Evolutionary conservation across 2,329 filamentous ascomycete genomes (phyloP).

Genomic region (Tympanopsis confertula): DNA sequence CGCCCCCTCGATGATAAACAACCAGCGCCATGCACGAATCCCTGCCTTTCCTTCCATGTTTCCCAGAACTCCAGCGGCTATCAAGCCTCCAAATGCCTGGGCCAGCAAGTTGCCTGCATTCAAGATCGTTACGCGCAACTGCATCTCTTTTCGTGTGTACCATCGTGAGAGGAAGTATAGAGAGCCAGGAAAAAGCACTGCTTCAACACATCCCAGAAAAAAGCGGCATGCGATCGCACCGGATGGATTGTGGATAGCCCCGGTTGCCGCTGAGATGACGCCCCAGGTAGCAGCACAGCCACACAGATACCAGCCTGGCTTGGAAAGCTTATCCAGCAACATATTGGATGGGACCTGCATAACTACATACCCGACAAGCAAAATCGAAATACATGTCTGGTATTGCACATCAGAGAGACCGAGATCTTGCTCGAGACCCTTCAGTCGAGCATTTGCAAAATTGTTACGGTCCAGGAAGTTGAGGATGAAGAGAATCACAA

Average conservation of each 20-base stretch:
- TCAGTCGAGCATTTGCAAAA: slow-evolving; percentile 35
- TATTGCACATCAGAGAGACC: slow-evolving; percentile 29
- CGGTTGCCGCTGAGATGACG: slow-evolving; percentile 32
- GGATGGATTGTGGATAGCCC: slow-evolving; percentile 30
- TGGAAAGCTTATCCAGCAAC: slow-evolving; percentile 6
- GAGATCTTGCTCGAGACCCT: slow-evolving; percentile 33
- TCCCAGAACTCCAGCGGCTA: slow-evolving; percentile 17
- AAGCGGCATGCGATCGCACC: slow-evolving; percentile 32
- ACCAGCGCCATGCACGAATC: slow-evolving; percentile 14
- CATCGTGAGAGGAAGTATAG: slow-evolving; percentile 25
- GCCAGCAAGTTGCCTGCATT: slow-evolving; percentile 17
- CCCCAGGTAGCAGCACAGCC: slow-evolving; percentile 36
- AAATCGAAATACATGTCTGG: slow-evolving; percentile 27
- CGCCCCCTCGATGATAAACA: slow-evolving; percentile 15
- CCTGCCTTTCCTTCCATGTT: slow-evolving; percentile 11
- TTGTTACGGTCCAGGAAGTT: slow-evolving; percentile 27
- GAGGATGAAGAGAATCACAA: slow-evolving; percentile 14
- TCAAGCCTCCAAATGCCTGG: slow-evolving; percentile 21
- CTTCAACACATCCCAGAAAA: slow-evolving; percentile 40
- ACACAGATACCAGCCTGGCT: slow-evolving; percentile 38
- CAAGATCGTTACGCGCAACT: slow-evolving; percentile 18
- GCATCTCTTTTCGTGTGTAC: slow-evolving; percentile 25
- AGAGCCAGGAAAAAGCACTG: slow-evolving; percentile 37
- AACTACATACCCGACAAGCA: slow-evolving; percentile 30
- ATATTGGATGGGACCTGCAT: slow-evolving; percentile 18